Evolutionary conservation across 2,329 filamentous ascomycete genomes (phyloP).

Genomic region (Claviceps fusiformis): DNA sequence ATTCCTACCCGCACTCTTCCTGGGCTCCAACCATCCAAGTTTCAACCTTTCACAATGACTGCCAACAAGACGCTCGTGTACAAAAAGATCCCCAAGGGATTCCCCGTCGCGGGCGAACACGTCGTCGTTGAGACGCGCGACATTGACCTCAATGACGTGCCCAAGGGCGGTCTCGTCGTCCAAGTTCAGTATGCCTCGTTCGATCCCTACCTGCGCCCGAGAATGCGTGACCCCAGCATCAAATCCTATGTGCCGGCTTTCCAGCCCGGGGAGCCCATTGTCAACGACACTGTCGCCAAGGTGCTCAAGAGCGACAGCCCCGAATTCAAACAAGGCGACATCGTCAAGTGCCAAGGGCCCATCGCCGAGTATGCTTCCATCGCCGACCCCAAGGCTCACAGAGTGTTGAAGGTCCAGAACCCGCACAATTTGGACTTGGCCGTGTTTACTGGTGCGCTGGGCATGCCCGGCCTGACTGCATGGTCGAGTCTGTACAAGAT

Average conservation of each 20-base stretch:
- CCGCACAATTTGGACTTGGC: slow-evolving; percentile 51
- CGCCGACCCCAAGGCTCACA: slow-evolving; percentile 25
- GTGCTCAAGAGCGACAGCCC: slow-evolving; percentile 55
- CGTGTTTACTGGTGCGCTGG: slow-evolving; percentile 59
- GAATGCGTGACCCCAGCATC: slow-evolving; percentile 51
- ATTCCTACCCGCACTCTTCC: neutral
- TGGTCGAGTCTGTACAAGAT: slow-evolving; percentile 57
- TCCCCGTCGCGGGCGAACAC: slow-evolving; percentile 58
- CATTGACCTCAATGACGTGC: slow-evolving; percentile 50
- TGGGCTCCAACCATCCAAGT: neutral
- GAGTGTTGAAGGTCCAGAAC: slow-evolving; percentile 49
- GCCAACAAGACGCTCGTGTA: slow-evolving; percentile 64
- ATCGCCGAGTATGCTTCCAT: slow-evolving; percentile 58
- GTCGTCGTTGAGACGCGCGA: slow-evolving; percentile 51
- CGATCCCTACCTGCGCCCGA: slow-evolving; percentile 74
- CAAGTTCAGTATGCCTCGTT: slow-evolving; percentile 63
- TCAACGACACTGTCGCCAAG: slow-evolving; percentile 49
- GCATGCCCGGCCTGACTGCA: slow-evolving; percentile 49
- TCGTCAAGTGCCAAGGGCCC: slow-evolving; percentile 43
- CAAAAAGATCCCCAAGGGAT: slow-evolving; percentile 51
- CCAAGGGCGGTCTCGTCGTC: slow-evolving; percentile 52
- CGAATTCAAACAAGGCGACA: slow-evolving; percentile 53
- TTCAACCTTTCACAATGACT: slow-evolving; percentile 15
- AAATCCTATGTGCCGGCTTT: slow-evolving; percentile 48
- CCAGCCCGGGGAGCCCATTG: slow-evolving; percentile 47